phyloP scores from a whole-genome alignment of 148 eudicot species.

The Limonium bicolor region DNA sequence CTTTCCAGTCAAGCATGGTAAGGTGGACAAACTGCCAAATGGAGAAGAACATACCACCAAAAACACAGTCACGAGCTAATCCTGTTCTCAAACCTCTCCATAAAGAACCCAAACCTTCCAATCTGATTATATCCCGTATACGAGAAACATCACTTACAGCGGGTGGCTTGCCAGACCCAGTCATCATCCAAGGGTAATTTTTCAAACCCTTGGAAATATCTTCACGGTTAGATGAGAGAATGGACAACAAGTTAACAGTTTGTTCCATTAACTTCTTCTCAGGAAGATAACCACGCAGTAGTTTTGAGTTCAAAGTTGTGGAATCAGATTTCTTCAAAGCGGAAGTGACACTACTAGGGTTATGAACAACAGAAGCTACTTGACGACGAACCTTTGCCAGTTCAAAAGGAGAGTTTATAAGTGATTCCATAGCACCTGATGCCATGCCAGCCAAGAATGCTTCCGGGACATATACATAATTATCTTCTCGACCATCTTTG shows the following conservation, averaged over 20 bases:
- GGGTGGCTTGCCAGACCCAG: constrained; percentile 89
- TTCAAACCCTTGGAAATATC: constrained; percentile 41
- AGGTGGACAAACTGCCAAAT: constrained; percentile 70
- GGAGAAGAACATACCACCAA: constrained; percentile 76
- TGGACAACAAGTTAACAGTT: constrained; percentile 50
- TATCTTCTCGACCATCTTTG: constrained; percentile 89
- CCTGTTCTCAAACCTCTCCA: constrained; percentile 84
- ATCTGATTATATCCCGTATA: constrained; percentile 35
- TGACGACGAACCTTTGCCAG: constrained; percentile 70
- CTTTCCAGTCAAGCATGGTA: constrained; percentile 72
- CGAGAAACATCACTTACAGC: constrained; percentile 47
- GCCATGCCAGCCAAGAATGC: constrained; percentile 76
- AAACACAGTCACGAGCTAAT: constrained; percentile 60
- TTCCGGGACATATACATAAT: constrained; percentile 53
- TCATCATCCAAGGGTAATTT: constrained; percentile 93
- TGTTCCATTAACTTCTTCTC: constrained; percentile 42
- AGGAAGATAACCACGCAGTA: constrained; percentile 40
- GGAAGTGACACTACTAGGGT: constrained; percentile 10
- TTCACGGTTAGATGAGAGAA: constrained; percentile 29
- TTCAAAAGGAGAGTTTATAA: constrained; percentile 76
- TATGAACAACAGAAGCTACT: constrained; percentile 57
- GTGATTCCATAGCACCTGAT: constrained; percentile 62
- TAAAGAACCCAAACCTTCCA: constrained; percentile 74
- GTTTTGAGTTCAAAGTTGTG: constrained; percentile 24
- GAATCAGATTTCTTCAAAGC: constrained; percentile 10